phyloP scores from a whole-genome alignment of 2,329 filamentous ascomycete species.

The Blastomyces gilchristii region DNA sequence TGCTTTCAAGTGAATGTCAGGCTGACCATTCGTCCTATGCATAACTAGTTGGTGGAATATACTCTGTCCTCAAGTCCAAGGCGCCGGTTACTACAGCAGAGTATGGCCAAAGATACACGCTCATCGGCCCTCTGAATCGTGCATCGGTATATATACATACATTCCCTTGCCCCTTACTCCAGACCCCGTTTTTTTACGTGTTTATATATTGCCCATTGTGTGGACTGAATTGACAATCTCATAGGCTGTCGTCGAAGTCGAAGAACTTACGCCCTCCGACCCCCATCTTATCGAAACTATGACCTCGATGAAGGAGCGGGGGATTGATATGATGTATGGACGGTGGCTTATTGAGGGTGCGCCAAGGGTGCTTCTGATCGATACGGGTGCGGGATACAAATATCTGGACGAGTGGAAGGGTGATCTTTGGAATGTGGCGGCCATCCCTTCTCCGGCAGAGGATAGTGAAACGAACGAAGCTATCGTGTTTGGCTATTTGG shows the following conservation, averaged over 20 bases:
- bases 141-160: conserved; percentile 58
- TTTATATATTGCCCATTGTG: neutral
- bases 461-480: conserved; percentile 96
- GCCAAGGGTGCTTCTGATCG: conserved; percentile 83
- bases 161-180: neutral
- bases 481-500: conserved; percentile 92
- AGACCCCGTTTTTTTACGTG: neutral
- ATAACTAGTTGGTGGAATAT: conserved; percentile 79
- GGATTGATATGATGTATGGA: conserved; percentile 79
- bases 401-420: conserved; percentile 95
- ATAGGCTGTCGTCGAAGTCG: conserved; percentile 93
- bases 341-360: conserved; percentile 97
- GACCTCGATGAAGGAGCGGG: conserved; percentile 82
- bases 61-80: conserved; percentile 98
- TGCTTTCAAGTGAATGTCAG: conserved; percentile 5
- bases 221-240: conserved; percentile 2
- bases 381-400: conserved; percentile 84
- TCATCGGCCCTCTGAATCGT: conserved; percentile 89
- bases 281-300: conserved; percentile 74
- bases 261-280: conserved; percentile 76
- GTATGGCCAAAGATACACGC: conserved; percentile 94
- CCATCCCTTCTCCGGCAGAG: conserved; percentile 83
- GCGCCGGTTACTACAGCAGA: conserved; percentile 94
- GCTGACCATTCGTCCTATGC: conserved; percentile 12
- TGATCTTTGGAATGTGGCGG: conserved; percentile 84